Evolutionary conservation across 1,284 basidiomycete species (phyloP), one percentile per base, ranked within the genome.

Genomic region (Neotropicomus parvogracilis): DNA sequence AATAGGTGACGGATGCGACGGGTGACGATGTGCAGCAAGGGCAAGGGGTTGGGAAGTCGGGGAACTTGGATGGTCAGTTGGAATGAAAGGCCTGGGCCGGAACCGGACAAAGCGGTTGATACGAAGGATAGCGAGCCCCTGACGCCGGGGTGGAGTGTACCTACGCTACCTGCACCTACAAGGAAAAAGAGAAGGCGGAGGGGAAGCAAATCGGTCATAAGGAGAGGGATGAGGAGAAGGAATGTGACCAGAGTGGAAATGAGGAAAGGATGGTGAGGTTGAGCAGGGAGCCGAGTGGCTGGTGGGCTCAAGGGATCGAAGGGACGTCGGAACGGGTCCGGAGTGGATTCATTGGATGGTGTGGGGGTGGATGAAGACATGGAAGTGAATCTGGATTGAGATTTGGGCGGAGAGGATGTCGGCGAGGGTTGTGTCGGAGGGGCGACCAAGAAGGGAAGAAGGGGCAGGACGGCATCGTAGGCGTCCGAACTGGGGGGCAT

Each of bases 101-200:
- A 29, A 2, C 61, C 59, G 13, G 49, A 52, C 2, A 56, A 10
- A 3, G 49, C 41, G 3, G 39, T 46, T 7, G 41, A 43, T 20
- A 47, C 5, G 9, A 20, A 5, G 3, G 59, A 46, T 2, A 62
- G 35, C 1, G 36, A 39, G 4, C 26, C 41, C 4, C 34, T 26
- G 17, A 44, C 3, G 9, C 19, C 3, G 8, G 54, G 57, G 16
- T 56, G 54, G 34, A 59, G 39, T 3, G 40, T 38, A 0, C 45
- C 41, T 47, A 88, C 72, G 0, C 80, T 81, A 0, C 65, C 55
- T 9, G 83, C 67, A 0, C 85, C 87, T 0, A 69, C 61, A 13
- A 78, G 43, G 42, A 89, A 75, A 53, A 78, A 79, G 0, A 79
- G 67, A 1, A 74, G 63, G 19, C 85, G 82, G 14, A 85, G 68